Evolutionary conservation across 306 rosid genomes (phyloP).

Genomic region (Cucurbita moschata): DNA sequence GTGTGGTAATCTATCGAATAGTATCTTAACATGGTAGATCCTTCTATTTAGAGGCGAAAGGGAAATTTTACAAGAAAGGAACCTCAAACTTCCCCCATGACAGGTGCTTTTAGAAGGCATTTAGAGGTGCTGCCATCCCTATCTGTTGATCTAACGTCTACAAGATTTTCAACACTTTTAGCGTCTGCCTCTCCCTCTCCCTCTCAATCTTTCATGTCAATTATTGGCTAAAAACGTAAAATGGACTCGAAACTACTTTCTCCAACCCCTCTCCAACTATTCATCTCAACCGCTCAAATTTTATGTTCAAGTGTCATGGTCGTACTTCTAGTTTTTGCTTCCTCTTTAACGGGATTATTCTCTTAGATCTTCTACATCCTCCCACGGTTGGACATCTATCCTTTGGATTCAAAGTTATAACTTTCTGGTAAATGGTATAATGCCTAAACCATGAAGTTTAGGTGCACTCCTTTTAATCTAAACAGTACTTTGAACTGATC

Average conservation of each 20-base stretch:
- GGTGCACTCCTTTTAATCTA: not conserved
- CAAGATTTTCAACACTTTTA: not conserved
- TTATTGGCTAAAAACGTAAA: not conserved
- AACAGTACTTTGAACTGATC: not conserved
- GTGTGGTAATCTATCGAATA: not conserved
- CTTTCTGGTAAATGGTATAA: too few species aligned
- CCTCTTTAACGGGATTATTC: not conserved
- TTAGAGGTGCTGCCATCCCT: not conserved
- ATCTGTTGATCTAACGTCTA: not conserved
- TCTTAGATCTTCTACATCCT: not conserved
- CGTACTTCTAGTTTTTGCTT: not conserved
- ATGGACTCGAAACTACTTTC: not conserved
- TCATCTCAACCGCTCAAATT: not conserved
- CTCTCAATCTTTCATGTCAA: not conserved
- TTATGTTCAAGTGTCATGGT: not conserved
- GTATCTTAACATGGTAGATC: not conserved
- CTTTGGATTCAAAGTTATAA: not conserved
- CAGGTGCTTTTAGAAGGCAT: not conserved
- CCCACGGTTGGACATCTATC: not conserved
- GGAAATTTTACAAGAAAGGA: not conserved
- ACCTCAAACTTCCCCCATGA: not conserved
- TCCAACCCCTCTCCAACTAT: too few species aligned
- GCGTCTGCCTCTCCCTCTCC: not conserved
- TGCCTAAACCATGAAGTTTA: not conserved
- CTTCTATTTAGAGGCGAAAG: not conserved